A percentile compares a stretch with the other conserved stretches of the same genome.
phyloP scores from a whole-genome alignment of 106 monocot genomes.

The Acorus calamus region DNA sequence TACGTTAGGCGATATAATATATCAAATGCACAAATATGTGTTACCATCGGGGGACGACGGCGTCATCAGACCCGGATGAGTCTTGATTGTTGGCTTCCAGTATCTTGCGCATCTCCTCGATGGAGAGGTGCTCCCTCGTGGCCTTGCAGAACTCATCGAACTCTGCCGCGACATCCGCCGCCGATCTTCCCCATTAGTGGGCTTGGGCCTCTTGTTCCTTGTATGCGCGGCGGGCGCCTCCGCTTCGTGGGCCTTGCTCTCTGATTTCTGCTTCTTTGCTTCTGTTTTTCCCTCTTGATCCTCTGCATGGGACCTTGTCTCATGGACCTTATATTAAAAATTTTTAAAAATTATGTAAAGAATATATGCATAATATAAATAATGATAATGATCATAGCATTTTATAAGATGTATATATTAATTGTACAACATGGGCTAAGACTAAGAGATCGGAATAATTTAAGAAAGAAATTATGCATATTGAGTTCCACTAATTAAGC shows the following conservation, averaged over 20 bases:
- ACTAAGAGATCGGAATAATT: too few relatives aligned
- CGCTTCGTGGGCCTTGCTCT: conserved; percentile 21
- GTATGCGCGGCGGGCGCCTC: conserved; percentile 19
- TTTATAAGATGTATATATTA: too few relatives aligned
- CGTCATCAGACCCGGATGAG: conserved; percentile 56
- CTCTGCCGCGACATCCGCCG: conserved; percentile 11
- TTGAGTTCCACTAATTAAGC: too few relatives aligned
- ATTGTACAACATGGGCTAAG: too few relatives aligned
- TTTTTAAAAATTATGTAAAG: too few relatives aligned
- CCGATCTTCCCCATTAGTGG: conserved; percentile 11
- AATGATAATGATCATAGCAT: too few relatives aligned
- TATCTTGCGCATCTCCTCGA: conserved; percentile 50
- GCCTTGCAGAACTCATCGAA: conserved; percentile 69
- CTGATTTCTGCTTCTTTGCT: conserved; percentile 43
- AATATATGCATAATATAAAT: too few relatives aligned
- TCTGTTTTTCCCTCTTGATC: conserved; percentile 51
- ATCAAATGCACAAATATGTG: too few relatives aligned
- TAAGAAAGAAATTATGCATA: too few relatives aligned
- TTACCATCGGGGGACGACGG: conserved; percentile 37
- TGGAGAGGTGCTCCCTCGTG: conserved; percentile 32
- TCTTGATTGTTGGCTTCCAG: conserved; percentile 57
- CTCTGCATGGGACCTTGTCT: conserved; percentile 37
- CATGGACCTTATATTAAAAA: conserved; percentile 76
- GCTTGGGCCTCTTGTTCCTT: conserved; percentile 54
- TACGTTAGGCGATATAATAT: too few relatives aligned